Evolutionary conservation across 2,329 filamentous ascomycete genomes (phyloP).

Genomic region (Epichloe elymi): DNA sequence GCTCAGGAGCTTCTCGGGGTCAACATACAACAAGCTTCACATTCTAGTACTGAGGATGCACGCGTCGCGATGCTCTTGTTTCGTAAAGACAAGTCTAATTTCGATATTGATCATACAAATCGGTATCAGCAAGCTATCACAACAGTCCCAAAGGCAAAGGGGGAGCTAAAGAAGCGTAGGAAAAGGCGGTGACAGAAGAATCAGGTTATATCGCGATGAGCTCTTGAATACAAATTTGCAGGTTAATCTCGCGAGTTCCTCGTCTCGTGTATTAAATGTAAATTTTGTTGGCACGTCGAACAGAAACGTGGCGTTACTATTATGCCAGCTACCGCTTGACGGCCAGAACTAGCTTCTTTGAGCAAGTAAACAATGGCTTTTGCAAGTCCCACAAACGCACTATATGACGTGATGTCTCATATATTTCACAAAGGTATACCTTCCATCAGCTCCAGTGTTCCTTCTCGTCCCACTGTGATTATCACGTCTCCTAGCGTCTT

Average conservation of each 20-base stretch:
- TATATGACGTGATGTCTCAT: neutral
- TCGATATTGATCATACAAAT: slow-evolving; percentile 68
- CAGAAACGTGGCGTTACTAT: neutral
- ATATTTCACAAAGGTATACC: slow-evolving; percentile 44
- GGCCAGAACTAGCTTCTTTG: neutral
- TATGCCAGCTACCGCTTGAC: neutral
- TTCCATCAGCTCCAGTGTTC: slow-evolving; percentile 55
- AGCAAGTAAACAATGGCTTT: neutral
- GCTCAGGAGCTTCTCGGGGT: slow-evolving; percentile 43
- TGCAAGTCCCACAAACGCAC: neutral
- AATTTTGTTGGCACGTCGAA: neutral
- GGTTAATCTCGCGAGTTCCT: neutral
- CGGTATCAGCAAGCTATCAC: slow-evolving; percentile 35
- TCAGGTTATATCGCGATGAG: neutral
- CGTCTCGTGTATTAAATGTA: neutral
- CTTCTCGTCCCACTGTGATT: slow-evolving; percentile 54
- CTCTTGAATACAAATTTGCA: neutral
- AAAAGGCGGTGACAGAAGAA: neutral
- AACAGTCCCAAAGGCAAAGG: slow-evolving; percentile 10
- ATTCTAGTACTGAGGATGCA: slow-evolving; percentile 67
- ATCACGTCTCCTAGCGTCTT: slow-evolving; percentile 63
- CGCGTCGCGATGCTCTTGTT: slow-evolving; percentile 84
- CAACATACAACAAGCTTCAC: slow-evolving; percentile 50
- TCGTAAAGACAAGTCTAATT: slow-evolving; percentile 65
- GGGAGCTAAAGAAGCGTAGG: slow-evolving; percentile 23